Evolutionary conservation across 1,284 basidiomycete species (phyloP).

Genomic region (Ganoderma boninense): DNA sequence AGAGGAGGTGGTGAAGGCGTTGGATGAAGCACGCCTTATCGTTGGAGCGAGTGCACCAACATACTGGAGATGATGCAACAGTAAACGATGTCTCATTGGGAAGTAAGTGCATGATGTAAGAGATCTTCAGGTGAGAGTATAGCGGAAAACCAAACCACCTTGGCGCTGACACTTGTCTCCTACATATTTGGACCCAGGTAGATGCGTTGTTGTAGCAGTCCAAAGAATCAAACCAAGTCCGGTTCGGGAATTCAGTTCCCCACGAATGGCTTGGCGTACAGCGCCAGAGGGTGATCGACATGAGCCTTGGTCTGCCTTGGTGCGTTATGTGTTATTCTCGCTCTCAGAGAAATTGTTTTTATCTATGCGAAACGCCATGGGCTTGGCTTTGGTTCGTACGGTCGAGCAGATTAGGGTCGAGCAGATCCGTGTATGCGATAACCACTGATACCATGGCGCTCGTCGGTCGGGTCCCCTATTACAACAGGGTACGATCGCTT

Average conservation of each 20-base stretch:
- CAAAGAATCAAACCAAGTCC: neutral
- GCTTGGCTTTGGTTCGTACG: no score
- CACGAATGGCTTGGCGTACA: neutral
- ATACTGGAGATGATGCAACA: conserved; percentile 55
- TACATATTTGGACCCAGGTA: neutral
- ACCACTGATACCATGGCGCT: neutral
- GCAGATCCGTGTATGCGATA: neutral
- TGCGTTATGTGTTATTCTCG: no score
- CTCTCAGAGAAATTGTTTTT: no score
- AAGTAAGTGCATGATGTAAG: neutral
- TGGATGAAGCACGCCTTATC: conserved; percentile 59
- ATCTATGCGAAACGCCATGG: no score
- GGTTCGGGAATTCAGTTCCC: neutral
- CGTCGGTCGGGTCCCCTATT: neutral
- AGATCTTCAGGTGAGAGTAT: neutral
- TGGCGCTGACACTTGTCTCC: neutral
- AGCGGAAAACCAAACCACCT: neutral
- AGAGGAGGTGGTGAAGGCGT: conserved; percentile 55
- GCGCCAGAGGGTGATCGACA: no score
- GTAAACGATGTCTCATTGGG: neutral
- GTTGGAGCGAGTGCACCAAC: conserved; percentile 53
- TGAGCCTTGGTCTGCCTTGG: no score
- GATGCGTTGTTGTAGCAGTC: neutral
- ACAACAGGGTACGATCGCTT: neutral
- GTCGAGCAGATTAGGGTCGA: no score